A percentile compares a stretch with the other conserved stretches of the same genome.
Evolutionary conservation across 371 early-diverging fungal species (phyloP).

Genomic region (Encephalitozoon hellem): DNA sequence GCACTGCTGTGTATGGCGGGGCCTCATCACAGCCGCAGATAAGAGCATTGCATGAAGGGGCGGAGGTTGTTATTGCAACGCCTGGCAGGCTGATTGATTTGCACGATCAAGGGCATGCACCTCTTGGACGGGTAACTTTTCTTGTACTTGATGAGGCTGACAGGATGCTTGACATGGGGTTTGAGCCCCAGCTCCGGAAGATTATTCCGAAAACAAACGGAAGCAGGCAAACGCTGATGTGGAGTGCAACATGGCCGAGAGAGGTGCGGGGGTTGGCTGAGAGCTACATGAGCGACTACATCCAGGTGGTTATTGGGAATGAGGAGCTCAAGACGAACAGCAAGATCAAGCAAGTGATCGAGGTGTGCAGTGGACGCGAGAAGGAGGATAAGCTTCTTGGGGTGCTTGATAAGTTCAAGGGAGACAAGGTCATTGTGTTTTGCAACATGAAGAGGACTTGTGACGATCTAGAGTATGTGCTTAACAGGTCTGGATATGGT

Average conservation of each 20-base stretch:
- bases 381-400: slow-evolving; percentile 85
- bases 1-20: slow-evolving; percentile 89
- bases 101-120: slow-evolving; percentile 68
- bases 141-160: slow-evolving; percentile 96
- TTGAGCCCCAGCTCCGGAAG: slow-evolving; percentile 94
- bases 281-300: slow-evolving; percentile 82
- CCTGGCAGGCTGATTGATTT: slow-evolving; percentile 96
- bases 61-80: slow-evolving; percentile 93
- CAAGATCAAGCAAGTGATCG: slow-evolving; percentile 89
- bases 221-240: slow-evolving; percentile 96
- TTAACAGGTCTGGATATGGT: slow-evolving; percentile 82
- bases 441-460: slow-evolving; percentile 90
- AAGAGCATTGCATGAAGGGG: slow-evolving; percentile 74
- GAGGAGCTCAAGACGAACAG: slow-evolving; percentile 90
- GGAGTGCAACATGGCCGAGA: slow-evolving; percentile 99
- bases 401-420: slow-evolving; percentile 64
- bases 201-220: slow-evolving; percentile 93
- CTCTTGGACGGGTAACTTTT: slow-evolving; percentile 83
- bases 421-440: slow-evolving; percentile 84
- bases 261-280: slow-evolving; percentile 82
- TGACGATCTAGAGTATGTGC: slow-evolving; percentile 78
- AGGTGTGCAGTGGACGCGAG: slow-evolving; percentile 73
- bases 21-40: slow-evolving; percentile 85
- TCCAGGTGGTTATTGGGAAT: slow-evolving; percentile 92
- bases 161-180: slow-evolving; percentile 97